Conservation (phyloP, 371 early-diverging fungal genomes). For the Cokeromyces recurvatus region DNA sequence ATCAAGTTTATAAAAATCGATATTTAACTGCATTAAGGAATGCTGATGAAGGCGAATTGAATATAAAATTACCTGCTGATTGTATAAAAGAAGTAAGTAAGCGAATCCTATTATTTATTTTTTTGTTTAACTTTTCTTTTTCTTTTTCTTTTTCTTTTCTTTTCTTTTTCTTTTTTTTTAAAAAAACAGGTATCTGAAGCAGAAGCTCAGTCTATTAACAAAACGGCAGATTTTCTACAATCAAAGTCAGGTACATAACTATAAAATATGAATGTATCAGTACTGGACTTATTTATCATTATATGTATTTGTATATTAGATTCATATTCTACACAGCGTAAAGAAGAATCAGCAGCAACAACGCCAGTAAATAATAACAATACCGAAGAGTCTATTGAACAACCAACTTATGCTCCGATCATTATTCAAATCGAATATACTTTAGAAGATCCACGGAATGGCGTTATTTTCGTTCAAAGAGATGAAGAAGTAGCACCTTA, state of each 20-base stretch:
- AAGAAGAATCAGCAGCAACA: background rate
- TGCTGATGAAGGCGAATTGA: conserved; percentile 66
- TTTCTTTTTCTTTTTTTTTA: too few species aligned
- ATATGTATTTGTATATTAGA: too few species aligned
- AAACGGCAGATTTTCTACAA: too few species aligned
- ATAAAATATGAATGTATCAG: too few species aligned
- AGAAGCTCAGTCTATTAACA: conserved; percentile 22
- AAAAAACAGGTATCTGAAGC: conserved; percentile 20
- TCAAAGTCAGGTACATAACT: too few species aligned
- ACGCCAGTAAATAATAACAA: background rate
- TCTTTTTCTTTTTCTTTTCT: conserved; percentile 1
- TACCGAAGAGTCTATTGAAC: background rate
- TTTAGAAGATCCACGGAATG: conserved; percentile 47
- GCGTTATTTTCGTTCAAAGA: conserved; percentile 55
- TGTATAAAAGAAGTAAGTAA: conserved; percentile 39
- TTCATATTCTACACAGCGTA: too few species aligned
- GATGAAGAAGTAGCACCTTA: conserved; percentile 55
- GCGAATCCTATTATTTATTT: background rate
- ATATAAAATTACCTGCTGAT: conserved; percentile 53
- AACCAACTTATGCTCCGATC: conserved; percentile 33
- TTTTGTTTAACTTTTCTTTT: background rate
- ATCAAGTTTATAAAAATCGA: conserved; percentile 54
- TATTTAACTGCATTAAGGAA: conserved; percentile 56
- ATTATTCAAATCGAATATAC: conserved; percentile 50
- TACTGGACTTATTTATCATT: too few species aligned